phyloP scores from a whole-genome alignment of 495 filamentous ascomycete genomes.

The Neurospora tetraspora region DNA sequence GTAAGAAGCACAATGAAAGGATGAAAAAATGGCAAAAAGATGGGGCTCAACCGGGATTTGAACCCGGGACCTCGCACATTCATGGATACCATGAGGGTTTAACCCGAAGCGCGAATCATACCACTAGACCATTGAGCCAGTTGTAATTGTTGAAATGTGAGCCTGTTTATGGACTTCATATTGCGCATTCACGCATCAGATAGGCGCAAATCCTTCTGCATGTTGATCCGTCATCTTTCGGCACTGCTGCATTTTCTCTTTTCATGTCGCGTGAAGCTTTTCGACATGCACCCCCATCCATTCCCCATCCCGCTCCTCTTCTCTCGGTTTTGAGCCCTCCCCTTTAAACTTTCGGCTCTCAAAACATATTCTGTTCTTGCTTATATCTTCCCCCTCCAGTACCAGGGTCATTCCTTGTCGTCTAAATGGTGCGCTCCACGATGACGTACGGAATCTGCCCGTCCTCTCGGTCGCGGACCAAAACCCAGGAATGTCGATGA shows the following conservation, averaged over 20 bases:
- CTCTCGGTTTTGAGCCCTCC: neutral
- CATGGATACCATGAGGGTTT: neutral
- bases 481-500: neutral
- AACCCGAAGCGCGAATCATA: neutral
- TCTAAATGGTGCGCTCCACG: neutral
- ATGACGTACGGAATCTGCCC: neutral
- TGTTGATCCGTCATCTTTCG: neutral
- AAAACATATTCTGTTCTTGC: neutral
- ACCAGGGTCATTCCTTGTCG: neutral
- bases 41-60: neutral
- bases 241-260: neutral
- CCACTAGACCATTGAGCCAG: neutral
- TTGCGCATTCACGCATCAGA: neutral
- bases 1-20: neutral
- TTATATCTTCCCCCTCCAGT: neutral
- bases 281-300: neutral
- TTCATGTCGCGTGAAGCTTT: neutral
- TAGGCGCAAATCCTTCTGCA: neutral
- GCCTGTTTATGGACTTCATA: accelerated
- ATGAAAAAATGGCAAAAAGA: neutral
- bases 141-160: neutral
- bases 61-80: neutral
- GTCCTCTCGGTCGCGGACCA: neutral
- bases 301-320: neutral
- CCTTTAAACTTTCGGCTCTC: neutral